These are phyloP conservation scores for Eucalyptus tenuipes DNA, from an alignment of 345 rosid species.

Conservation along the genomic window DNA sequence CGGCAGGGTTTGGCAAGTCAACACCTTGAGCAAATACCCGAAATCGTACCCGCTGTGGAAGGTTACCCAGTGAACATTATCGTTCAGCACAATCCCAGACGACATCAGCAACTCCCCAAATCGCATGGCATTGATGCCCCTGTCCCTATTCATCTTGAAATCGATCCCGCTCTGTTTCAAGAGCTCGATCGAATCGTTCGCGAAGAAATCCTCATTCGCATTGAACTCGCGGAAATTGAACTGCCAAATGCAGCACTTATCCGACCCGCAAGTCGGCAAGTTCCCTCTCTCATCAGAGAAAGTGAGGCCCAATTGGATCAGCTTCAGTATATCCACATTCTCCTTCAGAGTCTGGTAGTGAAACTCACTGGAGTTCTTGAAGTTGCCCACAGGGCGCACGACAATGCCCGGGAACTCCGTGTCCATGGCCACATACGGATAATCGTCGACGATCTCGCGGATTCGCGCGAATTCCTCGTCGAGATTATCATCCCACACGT, in stretches of 20 bases:
- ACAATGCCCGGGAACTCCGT: constrained; percentile 88
- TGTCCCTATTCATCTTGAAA: constrained; percentile 43
- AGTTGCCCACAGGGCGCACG: constrained; percentile 56
- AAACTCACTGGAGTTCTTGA: constrained; percentile 52
- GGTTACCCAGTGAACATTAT: constrained; percentile 75
- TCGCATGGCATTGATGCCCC: constrained; percentile 47
- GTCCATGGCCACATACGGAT: constrained; percentile 80
- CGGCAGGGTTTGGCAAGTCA: constrained; percentile 60
- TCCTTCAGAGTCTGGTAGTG: constrained; percentile 68
- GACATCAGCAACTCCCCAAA: constrained; percentile 84
- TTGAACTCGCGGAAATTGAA: constrained; percentile 81
- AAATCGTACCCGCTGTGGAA: constrained; percentile 96
- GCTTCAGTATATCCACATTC: constrained; percentile 68
- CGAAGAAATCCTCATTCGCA: constrained; percentile 44
- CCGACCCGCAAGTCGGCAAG: constrained; percentile 69
- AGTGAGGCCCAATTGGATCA: constrained; percentile 82
- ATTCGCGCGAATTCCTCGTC: constrained; percentile 57
- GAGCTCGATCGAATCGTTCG: constrained; percentile 71
- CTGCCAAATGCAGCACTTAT: constrained; percentile 80
- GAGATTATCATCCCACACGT: constrained; percentile 71
- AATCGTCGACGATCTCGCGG: constrained; percentile 57
- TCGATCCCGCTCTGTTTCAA: constrained; percentile 67
- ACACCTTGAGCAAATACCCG: constrained; percentile 76
- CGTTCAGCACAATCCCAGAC: constrained; percentile 77
- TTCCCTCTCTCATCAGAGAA: constrained; percentile 72